Evolutionary conservation across 495 filamentous ascomycete genomes (phyloP), one percentile per base, ranked within the genome.

Genomic region (Penicillium waksmanii): DNA sequence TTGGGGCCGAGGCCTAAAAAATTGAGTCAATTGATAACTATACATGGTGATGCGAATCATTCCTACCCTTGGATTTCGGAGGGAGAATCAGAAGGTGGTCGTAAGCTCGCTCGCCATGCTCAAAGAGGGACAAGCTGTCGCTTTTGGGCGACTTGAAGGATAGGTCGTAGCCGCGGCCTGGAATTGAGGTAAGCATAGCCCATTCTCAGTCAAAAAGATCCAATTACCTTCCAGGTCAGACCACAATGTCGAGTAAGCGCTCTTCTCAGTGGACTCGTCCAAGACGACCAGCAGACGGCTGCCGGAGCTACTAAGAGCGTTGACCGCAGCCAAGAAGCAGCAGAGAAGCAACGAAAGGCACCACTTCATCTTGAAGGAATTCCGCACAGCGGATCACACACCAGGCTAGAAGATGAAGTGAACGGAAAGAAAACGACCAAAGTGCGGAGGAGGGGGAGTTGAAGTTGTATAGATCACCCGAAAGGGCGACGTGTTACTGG

Each of bases 71-170:
- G 4, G 90, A 85, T 75, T 90, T 94, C 17, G 88, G 82, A 23
- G 95, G 95, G 33, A 98, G 84, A 58, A 98, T 81, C 52, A 98
- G 72, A 52, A 97, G 75, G 68, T 98, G 94, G 78, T 97, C 95
- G 73, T 93, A 97, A 60, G 85, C 83, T 72, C 86, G 86, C 75
- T 94, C 92, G 71, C 95, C 96, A 61, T 91, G 87, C 68, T 85
- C 77, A 81, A 98, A 97, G 60, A 98, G 81, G 48, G 87, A 82
- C 65, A 98, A 81, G 62, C 83, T 79, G 42, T 95, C 87, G 73
- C 83, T 89, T 78, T 96, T 97, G 53, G 94, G 93, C 2, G 92
- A 91, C 76, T 93, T 86, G 73, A 92, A 90, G 25, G 84, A 77
- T 54, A 96, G 62, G 60, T 89, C 79, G 74, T 90, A 98, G 57